Evolutionary conservation across 2,329 filamentous ascomycete genomes (phyloP), one percentile per base, ranked within the genome.

Genomic region (Anisogramma anomala): DNA sequence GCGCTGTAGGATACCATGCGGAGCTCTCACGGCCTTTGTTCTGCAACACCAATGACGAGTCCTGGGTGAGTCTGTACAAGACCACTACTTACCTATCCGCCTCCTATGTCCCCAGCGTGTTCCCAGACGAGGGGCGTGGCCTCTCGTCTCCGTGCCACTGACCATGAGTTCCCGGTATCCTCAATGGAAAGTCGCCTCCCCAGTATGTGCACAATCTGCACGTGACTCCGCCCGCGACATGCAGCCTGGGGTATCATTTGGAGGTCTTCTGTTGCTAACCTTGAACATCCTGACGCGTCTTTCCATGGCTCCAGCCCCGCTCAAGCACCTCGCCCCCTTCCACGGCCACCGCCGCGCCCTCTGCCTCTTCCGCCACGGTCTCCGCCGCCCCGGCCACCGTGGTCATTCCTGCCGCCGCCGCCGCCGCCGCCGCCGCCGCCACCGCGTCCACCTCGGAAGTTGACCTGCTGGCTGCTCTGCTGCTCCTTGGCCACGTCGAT

Each of bases 401-500:
- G 66, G 13, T 72, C 69, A 20, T 71, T 65, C n/a, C 72, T 67
- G 47, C 70, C 69, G 46, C 73, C 68, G 42, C 73, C 67, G 49
- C 79, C 69, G 27, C 78, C 75, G 41, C 73, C 74, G 53, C 74
- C 68, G 55, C 66, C 53, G 43, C 60, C 57, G 15, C 67, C 63
- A 13, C 75, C 71, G 47, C 74, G 70, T 30, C 81, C 79, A 35
- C 82, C 79, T 43, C 80, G 71, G 55, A 79, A 83, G 48, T 66
- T 67, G 38, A 68, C 62, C 44, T 66, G 68, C 43, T 66, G 68
- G 54, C 85, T 79, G 49, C 72, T 73, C 57, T 84, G 82, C 62
- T 91, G 84, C 52, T 96, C 89, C 69, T 87, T 94, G 18, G 91
- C 88, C 28, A 86, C 64, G 50, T 96, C 89, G 64, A 98, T 84